Evolutionary conservation across 176 grass and related monocot genomes (phyloP).

Genomic region (Elymus sibiricus): DNA sequence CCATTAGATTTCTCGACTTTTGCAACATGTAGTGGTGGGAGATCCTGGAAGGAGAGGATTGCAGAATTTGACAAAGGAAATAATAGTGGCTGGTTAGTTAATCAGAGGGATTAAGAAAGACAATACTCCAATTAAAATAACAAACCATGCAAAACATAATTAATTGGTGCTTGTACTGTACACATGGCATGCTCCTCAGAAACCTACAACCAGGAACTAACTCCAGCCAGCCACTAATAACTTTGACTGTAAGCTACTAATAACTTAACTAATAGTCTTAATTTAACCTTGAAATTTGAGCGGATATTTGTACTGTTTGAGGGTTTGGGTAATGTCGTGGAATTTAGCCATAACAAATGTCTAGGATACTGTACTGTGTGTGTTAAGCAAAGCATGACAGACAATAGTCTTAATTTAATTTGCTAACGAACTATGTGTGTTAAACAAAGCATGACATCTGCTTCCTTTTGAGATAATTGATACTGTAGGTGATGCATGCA

Average conservation of each 20-base stretch:
- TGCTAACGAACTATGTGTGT: too few relatives aligned
- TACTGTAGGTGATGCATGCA: not conserved
- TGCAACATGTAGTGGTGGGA: not conserved
- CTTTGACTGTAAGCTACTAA: too few relatives aligned
- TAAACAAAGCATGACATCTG: not conserved
- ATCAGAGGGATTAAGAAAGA: not conserved
- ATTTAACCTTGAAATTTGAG: not conserved
- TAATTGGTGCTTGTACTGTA: not conserved
- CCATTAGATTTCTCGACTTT: constrained; percentile 22
- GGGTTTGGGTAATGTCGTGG: constrained; percentile 5
- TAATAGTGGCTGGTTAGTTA: not conserved
- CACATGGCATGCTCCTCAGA: not conserved
- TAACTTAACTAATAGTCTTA: not conserved
- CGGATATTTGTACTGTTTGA: not conserved
- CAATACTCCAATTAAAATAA: not conserved
- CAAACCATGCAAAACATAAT: not conserved
- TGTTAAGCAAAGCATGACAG: not conserved
- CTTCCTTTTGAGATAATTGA: not conserved
- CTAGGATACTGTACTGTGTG: not conserved
- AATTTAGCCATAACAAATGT: not conserved
- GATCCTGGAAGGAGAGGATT: constrained; percentile 17
- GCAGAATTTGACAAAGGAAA: not conserved
- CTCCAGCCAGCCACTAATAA: too few relatives aligned
- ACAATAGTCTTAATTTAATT: too few relatives aligned
- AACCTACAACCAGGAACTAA: not conserved